These are phyloP conservation scores for Capsicum rhomboideum DNA, from an alignment of 257 asterid genomes.

Conservation along the genomic window DNA sequence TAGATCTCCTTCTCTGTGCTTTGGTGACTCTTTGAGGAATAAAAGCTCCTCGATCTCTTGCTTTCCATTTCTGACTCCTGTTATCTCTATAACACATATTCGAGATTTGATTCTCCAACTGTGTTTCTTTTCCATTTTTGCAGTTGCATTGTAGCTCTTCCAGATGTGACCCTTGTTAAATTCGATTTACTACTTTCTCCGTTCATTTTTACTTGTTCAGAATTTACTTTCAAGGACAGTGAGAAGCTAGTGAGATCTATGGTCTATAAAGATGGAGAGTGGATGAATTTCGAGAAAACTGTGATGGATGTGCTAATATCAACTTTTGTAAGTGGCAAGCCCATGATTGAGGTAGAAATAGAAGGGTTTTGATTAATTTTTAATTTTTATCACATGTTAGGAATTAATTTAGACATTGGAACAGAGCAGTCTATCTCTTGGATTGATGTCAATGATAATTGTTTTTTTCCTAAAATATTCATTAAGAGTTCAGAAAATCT, in stretches of 20 bases:
- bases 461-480: constrained; percentile 55
- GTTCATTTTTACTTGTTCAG: too few species aligned
- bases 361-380: constrained; percentile 28
- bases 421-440: constrained; percentile 51
- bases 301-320: constrained; percentile 27
- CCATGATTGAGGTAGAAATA: constrained; percentile 35
- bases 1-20: too few species aligned
- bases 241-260: constrained; percentile 36
- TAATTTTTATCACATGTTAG: constrained; percentile 65
- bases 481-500: constrained; percentile 1
- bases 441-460: constrained; percentile 58
- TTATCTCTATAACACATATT: too few species aligned
- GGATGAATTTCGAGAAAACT: constrained; percentile 45
- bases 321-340: constrained; percentile 37
- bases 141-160: too few species aligned
- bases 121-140: too few species aligned
- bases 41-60: too few species aligned
- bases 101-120: too few species aligned
- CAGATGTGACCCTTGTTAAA: too few species aligned
- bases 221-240: constrained; percentile 36
- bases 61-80: too few species aligned
- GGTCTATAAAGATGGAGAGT: constrained; percentile 45
- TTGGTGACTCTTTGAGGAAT: too few species aligned
- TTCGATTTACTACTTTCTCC: too few species aligned
- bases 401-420: constrained; percentile 33